Conservation (phyloP, 148 eudicot species). For the Nepenthes mirabilis region DNA sequence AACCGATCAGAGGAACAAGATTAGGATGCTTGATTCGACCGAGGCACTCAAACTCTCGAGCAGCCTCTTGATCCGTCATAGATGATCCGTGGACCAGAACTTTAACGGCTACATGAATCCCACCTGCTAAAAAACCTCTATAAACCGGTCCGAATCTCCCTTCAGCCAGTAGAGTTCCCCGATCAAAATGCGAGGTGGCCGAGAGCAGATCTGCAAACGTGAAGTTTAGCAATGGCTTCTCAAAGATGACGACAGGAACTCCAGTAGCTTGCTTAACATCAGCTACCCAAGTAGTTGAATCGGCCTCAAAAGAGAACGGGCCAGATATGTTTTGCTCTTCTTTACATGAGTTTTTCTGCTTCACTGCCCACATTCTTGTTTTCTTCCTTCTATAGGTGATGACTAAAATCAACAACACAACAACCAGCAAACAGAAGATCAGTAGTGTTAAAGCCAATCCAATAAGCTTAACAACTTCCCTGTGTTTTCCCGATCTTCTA, state of each 20-base stretch:
- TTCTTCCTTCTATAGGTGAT: constrained; percentile 32
- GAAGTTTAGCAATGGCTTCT: constrained; percentile 54
- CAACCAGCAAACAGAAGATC: constrained; percentile 30
- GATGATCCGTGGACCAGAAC: constrained; percentile 50
- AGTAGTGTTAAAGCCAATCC: constrained; percentile 32
- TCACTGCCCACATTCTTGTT: constrained; percentile 37
- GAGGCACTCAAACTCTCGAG: constrained; percentile 42
- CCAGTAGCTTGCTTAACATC: constrained; percentile 53
- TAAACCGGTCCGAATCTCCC: constrained; percentile 69
- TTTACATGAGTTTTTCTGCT: constrained; percentile 20
- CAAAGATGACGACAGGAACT: constrained; percentile 47
- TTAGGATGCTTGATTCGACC: constrained; percentile 53
- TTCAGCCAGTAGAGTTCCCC: constrained; percentile 46
- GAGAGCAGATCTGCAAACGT: constrained; percentile 51
- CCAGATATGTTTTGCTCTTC: constrained; percentile 43
- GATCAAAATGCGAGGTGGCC: constrained; percentile 53
- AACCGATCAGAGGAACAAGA: constrained; percentile 48
- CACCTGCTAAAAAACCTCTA: constrained; percentile 38
- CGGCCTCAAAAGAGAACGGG: constrained; percentile 55
- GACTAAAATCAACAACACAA: constrained; percentile 36
- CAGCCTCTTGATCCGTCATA: constrained; percentile 56
- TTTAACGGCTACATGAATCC: constrained; percentile 47
- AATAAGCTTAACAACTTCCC: constrained; percentile 39
- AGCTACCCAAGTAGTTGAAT: constrained; percentile 63
- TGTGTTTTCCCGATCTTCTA: constrained; percentile 21